Evolutionary conservation across 805 yeast species (phyloP).

Genomic region (Ogataea siamensis): DNA sequence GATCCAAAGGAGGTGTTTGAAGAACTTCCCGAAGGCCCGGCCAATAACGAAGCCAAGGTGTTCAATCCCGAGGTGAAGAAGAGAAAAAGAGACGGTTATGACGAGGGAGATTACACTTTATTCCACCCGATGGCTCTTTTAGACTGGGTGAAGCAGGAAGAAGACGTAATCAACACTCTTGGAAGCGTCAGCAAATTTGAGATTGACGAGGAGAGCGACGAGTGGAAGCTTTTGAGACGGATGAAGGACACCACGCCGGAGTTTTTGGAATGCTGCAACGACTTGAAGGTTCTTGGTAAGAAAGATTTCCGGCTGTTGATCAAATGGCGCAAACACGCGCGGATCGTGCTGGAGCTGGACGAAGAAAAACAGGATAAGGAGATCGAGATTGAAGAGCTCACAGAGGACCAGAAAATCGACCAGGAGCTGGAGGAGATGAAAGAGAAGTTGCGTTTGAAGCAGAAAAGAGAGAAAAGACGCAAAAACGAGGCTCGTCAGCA

Average conservation of each 20-base stretch:
- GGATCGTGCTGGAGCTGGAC: conserved; percentile 71
- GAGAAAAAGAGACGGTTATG: conserved; percentile 95
- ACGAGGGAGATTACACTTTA: conserved; percentile 79
- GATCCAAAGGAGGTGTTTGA: conserved; percentile 95
- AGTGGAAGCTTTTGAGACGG: conserved; percentile 68
- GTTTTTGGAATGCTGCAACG: conserved; percentile 79
- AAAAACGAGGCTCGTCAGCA: conserved; percentile 82
- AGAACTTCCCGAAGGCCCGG: conserved; percentile 73
- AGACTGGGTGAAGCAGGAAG: conserved; percentile 72
- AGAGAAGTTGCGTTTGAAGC: conserved; percentile 64
- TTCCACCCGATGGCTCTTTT: conserved; percentile 71
- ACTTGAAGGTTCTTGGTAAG: conserved; percentile 89
- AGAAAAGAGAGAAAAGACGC: conserved; percentile 78
- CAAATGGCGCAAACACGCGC: conserved; percentile 85
- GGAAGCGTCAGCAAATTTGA: conserved; percentile 70
- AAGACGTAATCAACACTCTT: conserved; percentile 78
- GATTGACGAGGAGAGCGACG: conserved; percentile 60
- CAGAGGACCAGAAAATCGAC: conserved; percentile 88
- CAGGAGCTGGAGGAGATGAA: conserved; percentile 75
- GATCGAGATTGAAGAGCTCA: conserved; percentile 57
- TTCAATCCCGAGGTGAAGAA: conserved; percentile 91
- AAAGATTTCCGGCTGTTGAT: conserved; percentile 85
- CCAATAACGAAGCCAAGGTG: conserved; percentile 85
- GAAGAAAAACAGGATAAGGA: conserved; percentile 49
- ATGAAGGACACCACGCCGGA: conserved; percentile 78